Evolutionary conservation across 108 stramenopile genomes (phyloP).

Genomic region (Aureococcus anophagefferens): DNA sequence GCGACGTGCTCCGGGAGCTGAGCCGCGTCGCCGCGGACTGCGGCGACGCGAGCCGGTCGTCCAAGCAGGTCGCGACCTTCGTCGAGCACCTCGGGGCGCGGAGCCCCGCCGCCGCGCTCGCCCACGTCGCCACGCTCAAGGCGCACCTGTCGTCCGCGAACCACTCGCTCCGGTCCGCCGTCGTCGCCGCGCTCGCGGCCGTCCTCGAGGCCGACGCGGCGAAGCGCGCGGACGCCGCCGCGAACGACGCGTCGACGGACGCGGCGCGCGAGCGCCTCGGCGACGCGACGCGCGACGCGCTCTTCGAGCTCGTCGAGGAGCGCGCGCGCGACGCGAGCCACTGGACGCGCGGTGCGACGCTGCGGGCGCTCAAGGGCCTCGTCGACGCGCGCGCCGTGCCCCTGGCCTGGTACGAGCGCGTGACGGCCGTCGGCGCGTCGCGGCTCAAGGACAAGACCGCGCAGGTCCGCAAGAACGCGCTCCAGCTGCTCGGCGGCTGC

Average conservation of each 20-base stretch:
- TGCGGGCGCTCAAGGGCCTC: constrained; percentile 65
- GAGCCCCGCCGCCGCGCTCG: neutral
- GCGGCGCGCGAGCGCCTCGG: constrained; percentile 10
- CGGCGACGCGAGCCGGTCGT: neutral
- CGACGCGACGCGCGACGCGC: constrained; percentile 44
- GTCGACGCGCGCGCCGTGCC: constrained; percentile 61
- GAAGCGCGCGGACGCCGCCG: neutral
- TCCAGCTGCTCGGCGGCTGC: constrained; percentile 57
- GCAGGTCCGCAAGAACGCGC: constrained; percentile 75
- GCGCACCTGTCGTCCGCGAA: constrained; percentile 58
- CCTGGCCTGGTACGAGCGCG: constrained; percentile 51
- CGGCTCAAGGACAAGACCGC: constrained; percentile 85
- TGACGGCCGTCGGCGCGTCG: constrained; percentile 69
- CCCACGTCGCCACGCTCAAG: neutral
- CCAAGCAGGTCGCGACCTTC: constrained; percentile 6
- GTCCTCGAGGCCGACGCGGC: constrained; percentile 40
- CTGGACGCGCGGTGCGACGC: constrained; percentile 65
- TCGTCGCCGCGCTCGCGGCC: constrained; percentile 55
- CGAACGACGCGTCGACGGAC: neutral
- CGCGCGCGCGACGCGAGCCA: constrained; percentile 67
- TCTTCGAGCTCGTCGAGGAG: constrained; percentile 70
- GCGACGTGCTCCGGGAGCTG: neutral
- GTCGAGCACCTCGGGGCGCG: neutral
- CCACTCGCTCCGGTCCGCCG: constrained; percentile 62
- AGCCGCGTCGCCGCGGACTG: neutral